Evolutionary conservation across 208 protist species (phyloP).

Genomic region (Wallacemonas sp.): DNA sequence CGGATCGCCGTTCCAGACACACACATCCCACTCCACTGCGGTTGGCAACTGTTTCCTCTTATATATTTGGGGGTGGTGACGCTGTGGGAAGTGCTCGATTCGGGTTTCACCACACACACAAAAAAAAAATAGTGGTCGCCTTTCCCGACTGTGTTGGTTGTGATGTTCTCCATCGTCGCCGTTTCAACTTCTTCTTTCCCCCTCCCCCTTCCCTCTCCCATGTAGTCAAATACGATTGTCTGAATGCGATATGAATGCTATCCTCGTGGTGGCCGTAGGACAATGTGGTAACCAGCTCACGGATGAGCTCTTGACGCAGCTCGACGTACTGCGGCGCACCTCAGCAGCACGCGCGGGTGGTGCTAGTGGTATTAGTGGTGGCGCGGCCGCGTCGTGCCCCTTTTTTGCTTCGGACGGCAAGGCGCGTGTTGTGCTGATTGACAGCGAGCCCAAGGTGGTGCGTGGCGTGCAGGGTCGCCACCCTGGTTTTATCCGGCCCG

Average conservation of each 20-base stretch:
- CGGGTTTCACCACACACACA: too few relatives aligned
- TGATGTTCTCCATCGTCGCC: too few relatives aligned
- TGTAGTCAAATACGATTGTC: not conserved
- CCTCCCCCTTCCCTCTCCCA: not conserved
- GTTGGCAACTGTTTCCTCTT: too few relatives aligned
- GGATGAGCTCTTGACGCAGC: slow-evolving; percentile 79
- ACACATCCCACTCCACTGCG: too few relatives aligned
- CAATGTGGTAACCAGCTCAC: slow-evolving; percentile 91
- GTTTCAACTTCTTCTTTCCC: slow-evolving; percentile 1
- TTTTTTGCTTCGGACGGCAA: slow-evolving; percentile 69
- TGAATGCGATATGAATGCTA: slow-evolving; percentile 39
- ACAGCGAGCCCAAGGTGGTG: slow-evolving; percentile 91
- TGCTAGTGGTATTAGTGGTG: too few relatives aligned
- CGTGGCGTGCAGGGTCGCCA: slow-evolving; percentile 56
- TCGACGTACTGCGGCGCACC: too few relatives aligned
- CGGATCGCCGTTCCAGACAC: too few relatives aligned
- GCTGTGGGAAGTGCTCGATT: too few relatives aligned
- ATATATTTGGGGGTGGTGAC: too few relatives aligned
- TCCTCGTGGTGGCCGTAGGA: slow-evolving; percentile 79
- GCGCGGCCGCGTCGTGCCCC: slow-evolving; percentile 18
- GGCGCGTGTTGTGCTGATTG: slow-evolving; percentile 82
- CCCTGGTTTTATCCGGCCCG: slow-evolving; percentile 42
- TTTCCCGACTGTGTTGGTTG: too few relatives aligned
- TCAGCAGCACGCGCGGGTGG: too few relatives aligned
- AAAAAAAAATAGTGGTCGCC: too few relatives aligned